Conservation (phyloP, 345 rosid genomes). For the Camelina hispida region DNA sequence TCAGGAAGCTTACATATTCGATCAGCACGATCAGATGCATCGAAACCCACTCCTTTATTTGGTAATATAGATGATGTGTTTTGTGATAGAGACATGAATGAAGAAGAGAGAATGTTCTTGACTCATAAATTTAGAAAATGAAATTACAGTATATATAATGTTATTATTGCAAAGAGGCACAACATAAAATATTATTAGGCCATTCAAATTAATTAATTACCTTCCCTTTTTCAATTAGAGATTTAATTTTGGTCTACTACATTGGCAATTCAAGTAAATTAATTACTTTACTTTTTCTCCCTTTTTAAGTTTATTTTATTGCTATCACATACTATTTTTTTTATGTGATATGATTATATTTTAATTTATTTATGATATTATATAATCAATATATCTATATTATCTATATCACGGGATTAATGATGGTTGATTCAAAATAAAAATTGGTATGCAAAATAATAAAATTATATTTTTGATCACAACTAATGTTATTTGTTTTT, state of each 20-base stretch:
- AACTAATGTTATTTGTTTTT: too few relatives aligned
- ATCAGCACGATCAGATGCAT: background rate
- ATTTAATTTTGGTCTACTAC: background rate
- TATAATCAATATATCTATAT: too few relatives aligned
- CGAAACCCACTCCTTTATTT: background rate
- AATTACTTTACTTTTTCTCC: too few relatives aligned
- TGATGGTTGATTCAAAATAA: too few relatives aligned
- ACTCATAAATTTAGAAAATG: background rate
- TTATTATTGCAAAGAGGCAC: background rate
- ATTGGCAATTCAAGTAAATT: background rate
- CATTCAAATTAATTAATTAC: background rate
- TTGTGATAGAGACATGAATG: constrained; percentile 24
- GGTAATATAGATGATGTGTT: background rate
- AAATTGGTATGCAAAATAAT: too few relatives aligned
- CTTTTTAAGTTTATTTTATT: too few relatives aligned
- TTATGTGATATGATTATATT: too few relatives aligned
- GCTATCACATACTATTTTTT: background rate
- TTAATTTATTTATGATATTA: too few relatives aligned
- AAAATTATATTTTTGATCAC: too few relatives aligned
- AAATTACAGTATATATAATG: background rate
- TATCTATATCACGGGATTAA: too few relatives aligned
- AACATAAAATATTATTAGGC: background rate
- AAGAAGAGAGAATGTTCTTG: background rate
- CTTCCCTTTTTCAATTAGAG: background rate
- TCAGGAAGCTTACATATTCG: constrained; percentile 6